These are phyloP conservation scores for Eimeria maxima DNA, from an alignment of 169 alveolate genomes.

Conservation along the genomic window DNA sequence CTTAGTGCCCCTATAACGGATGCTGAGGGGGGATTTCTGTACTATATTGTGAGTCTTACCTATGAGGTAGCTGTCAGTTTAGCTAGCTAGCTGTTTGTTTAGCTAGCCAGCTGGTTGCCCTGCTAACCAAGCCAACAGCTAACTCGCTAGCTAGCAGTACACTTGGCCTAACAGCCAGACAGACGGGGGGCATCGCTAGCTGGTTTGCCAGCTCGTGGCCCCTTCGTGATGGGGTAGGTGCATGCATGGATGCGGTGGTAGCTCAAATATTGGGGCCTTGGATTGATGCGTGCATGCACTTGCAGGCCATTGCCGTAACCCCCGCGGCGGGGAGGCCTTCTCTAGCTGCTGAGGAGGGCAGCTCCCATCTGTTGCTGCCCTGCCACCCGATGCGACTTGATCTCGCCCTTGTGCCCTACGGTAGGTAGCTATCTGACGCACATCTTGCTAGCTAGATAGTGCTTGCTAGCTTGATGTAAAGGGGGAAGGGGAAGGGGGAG, in stretches of 20 bases:
- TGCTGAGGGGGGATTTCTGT: conserved; percentile 33
- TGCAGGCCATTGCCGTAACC: conserved; percentile 32
- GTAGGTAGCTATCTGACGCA: conserved; percentile 2
- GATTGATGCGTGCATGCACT: neutral
- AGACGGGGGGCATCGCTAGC: neutral
- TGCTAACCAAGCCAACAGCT: neutral
- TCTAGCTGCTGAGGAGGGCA: conserved; percentile 8
- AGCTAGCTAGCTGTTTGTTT: neutral
- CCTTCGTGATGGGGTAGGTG: neutral
- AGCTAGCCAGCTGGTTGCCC: neutral
- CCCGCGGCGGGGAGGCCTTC: conserved; percentile 12
- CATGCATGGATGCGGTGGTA: neutral
- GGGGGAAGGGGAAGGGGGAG: too few species aligned
- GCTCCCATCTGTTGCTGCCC: conserved; percentile 57
- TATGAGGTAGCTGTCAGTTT: neutral
- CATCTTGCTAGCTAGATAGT: neutral
- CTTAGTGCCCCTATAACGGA: conserved; percentile 72
- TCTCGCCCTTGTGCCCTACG: conserved; percentile 69
- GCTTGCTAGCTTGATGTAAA: neutral
- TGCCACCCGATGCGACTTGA: conserved; percentile 80
- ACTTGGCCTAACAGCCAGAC: neutral
- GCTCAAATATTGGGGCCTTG: neutral
- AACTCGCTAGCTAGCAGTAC: neutral
- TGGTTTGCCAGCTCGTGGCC: neutral
- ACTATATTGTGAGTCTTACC: conserved; percentile 33